These are phyloP conservation scores for Laetiporus sulphureus DNA, from an alignment of 1,284 basidiomycete species.

Conservation along the genomic window DNA sequence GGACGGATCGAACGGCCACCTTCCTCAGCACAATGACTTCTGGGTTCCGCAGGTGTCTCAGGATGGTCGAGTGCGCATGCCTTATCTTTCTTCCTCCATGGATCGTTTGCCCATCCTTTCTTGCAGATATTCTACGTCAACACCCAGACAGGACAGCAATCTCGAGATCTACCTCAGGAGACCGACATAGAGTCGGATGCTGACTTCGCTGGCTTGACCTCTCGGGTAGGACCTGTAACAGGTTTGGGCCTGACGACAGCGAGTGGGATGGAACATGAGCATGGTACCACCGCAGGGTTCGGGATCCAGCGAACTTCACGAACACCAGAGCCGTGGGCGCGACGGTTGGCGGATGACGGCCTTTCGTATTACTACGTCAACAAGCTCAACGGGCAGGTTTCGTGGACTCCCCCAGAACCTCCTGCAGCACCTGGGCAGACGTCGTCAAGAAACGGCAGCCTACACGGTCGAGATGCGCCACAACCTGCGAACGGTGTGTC, in stretches of 20 bases:
- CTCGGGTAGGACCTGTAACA: slow-evolving; percentile 45
- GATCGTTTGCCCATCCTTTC: slow-evolving; percentile 4
- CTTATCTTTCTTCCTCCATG: neutral
- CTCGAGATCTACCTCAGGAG: slow-evolving; percentile 79
- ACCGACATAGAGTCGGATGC: slow-evolving; percentile 53
- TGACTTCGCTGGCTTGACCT: slow-evolving; percentile 49
- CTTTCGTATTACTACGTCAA: slow-evolving; percentile 78
- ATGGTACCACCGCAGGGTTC: slow-evolving; percentile 44
- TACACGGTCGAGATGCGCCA: slow-evolving; percentile 6
- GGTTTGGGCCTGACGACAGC: slow-evolving; percentile 36
- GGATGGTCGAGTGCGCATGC: slow-evolving; percentile 60
- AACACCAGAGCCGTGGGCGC: slow-evolving; percentile 75
- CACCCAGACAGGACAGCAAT: slow-evolving; percentile 81
- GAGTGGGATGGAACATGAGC: slow-evolving; percentile 11
- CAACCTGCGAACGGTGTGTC: slow-evolving; percentile 27
- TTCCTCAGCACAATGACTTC: slow-evolving; percentile 56
- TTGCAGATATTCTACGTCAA: slow-evolving; percentile 89
- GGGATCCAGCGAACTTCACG: slow-evolving; percentile 50
- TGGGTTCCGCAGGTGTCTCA: slow-evolving; percentile 73
- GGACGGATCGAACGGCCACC: slow-evolving; percentile 11
- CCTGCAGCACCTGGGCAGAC: slow-evolving; percentile 10
- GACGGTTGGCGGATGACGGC: slow-evolving; percentile 80
- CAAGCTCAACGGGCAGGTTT: slow-evolving; percentile 58
- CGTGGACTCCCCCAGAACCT: slow-evolving; percentile 55
- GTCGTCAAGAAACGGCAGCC: slow-evolving; percentile 9